Conservation (phyloP, 2,329 filamentous ascomycete genomes). For the Trichoderma guizhouense region DNA sequence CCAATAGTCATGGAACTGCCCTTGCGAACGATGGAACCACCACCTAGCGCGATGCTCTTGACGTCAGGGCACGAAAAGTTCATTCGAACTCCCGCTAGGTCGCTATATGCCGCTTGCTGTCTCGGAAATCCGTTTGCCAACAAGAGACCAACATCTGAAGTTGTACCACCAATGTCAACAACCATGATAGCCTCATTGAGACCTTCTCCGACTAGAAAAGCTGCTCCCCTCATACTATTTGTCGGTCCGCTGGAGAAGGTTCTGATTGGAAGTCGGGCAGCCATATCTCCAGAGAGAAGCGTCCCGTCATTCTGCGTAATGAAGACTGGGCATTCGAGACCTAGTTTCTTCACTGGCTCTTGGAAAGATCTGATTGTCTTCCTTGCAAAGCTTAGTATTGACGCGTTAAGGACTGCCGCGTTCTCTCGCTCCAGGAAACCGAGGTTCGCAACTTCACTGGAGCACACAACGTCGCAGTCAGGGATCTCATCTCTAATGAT, state of each 20-base stretch:
- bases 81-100: background rate
- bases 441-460: background rate
- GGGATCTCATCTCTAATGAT: background rate
- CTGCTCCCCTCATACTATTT: background rate
- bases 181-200: background rate
- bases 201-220: background rate
- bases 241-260: background rate
- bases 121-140: background rate
- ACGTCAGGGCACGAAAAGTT: background rate
- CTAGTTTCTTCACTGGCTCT: background rate
- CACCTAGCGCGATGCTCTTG: background rate
- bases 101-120: background rate
- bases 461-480: background rate
- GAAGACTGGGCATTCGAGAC: background rate
- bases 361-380: background rate
- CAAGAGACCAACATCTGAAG: background rate
- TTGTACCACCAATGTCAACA: background rate
- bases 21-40: background rate
- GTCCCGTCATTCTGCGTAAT: background rate
- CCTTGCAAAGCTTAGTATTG: background rate
- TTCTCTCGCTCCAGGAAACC: background rate
- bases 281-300: background rate
- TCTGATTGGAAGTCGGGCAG: background rate
- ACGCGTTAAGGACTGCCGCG: background rate
- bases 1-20: background rate